Evolutionary conservation across 768 basidiomycete genomes (phyloP).

Genomic region (Tubosaeta sp.): DNA sequence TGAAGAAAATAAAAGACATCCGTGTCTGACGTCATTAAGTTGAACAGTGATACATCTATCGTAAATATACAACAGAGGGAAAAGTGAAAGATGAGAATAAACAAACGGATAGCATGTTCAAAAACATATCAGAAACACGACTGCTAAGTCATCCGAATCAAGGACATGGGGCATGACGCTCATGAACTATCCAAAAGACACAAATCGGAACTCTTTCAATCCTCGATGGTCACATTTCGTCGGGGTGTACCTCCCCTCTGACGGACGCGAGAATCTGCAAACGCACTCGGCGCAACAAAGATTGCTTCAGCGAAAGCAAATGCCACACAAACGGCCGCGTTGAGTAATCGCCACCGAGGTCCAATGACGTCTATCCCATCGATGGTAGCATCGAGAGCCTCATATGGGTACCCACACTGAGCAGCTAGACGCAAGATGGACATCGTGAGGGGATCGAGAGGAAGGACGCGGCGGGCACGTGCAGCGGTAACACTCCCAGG

Average conservation of each 20-base stretch:
- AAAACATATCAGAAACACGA: slow-evolving; percentile 9
- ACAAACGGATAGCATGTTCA: slow-evolving; percentile 17
- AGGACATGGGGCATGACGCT: neutral
- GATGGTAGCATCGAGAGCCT: slow-evolving; percentile 12
- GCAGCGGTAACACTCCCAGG: slow-evolving; percentile 33
- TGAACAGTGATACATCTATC: slow-evolving; percentile 12
- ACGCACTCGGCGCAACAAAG: slow-evolving; percentile 40
- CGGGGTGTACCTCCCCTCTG: slow-evolving; percentile 20
- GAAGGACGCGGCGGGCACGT: slow-evolving; percentile 19
- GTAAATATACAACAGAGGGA: slow-evolving; percentile 18
- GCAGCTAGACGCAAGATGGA: slow-evolving; percentile 61
- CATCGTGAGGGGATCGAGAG: slow-evolving; percentile 60
- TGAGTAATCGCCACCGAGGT: slow-evolving; percentile 50
- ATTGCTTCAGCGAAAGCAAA: slow-evolving; percentile 71
- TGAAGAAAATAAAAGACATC: neutral
- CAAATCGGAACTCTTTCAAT: slow-evolving; percentile 2
- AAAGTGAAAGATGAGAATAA: slow-evolving; percentile 2
- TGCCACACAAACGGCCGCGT: slow-evolving; percentile 51
- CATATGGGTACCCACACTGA: slow-evolving; percentile 55
- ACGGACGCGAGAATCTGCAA: slow-evolving; percentile 28
- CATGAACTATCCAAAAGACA: neutral
- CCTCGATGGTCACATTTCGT: slow-evolving; percentile 20
- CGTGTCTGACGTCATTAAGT: slow-evolving; percentile 8
- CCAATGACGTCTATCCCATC: slow-evolving; percentile 53
- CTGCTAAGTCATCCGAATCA: slow-evolving; percentile 5